phyloP scores from a whole-genome alignment of 2,329 filamentous ascomycete species.

The Akanthomyces uredinophilus region DNA sequence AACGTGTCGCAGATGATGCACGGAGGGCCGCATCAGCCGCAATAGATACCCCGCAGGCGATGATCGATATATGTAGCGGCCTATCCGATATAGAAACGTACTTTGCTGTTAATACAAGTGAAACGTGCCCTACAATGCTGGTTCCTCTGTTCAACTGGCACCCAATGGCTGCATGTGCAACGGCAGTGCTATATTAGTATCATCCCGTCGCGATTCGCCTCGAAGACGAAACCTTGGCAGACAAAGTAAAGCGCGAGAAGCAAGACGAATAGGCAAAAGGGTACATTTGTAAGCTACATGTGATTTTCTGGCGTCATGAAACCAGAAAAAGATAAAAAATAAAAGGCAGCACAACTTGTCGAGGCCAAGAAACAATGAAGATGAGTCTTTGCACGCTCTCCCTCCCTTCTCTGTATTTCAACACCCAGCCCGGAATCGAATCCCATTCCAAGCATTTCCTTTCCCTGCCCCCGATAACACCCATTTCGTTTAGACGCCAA shows the following conservation, averaged over 20 bases:
- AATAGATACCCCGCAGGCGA: background rate
- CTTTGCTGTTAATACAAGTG: background rate
- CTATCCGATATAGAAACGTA: background rate
- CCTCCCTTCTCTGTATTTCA: too few species aligned
- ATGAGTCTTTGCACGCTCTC: too few species aligned
- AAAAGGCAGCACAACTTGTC: background rate
- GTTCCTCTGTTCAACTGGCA: too few species aligned
- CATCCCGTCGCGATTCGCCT: background rate
- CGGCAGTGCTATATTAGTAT: too few species aligned
- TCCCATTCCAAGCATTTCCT: too few species aligned
- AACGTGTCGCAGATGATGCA: conserved; percentile 21
- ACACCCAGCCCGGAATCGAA: too few species aligned
- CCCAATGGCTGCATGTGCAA: too few species aligned
- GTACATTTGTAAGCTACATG: background rate
- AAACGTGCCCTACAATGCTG: background rate
- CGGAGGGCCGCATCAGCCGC: conserved; percentile 9
- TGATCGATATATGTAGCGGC: background rate
- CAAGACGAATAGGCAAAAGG: background rate
- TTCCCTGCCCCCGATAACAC: too few species aligned
- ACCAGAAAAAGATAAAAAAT: background rate
- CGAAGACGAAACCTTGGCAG: background rate
- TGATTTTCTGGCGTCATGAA: background rate
- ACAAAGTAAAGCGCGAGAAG: background rate
- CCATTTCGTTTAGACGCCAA: too few species aligned
- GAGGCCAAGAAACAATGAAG: background rate